phyloP scores from a whole-genome alignment of 2,329 filamentous ascomycete species.

The Bipolaris oryzae region DNA sequence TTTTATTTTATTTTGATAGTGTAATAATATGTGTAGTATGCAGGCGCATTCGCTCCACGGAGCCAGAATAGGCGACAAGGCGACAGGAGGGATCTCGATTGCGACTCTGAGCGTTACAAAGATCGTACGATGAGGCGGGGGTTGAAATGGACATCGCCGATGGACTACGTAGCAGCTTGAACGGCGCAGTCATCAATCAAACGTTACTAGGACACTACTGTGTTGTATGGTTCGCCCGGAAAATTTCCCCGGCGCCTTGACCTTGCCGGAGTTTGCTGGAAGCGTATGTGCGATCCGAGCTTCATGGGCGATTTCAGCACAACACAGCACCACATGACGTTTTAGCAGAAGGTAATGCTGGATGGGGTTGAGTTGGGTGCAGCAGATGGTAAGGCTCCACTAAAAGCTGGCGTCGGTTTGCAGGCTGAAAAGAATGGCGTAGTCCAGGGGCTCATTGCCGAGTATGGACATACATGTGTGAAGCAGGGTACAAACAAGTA shows the following conservation, averaged over 20 bases:
- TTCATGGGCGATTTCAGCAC: no score
- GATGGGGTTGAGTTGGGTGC: no score
- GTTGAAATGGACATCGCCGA: not conserved
- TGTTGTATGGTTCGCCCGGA: constrained; percentile 10
- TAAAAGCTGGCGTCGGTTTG: no score
- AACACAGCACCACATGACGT: not conserved
- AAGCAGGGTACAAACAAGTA: no score
- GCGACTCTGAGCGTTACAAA: not conserved
- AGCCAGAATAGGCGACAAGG: not conserved
- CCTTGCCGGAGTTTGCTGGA: not conserved
- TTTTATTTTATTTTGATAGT: not conserved
- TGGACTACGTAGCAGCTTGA: not conserved
- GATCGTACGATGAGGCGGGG: not conserved
- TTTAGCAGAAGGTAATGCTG: no score
- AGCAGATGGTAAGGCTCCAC: no score
- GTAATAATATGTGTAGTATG: not conserved
- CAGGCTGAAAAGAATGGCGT: no score
- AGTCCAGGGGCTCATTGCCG: no score
- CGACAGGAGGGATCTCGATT: constrained; percentile 10
- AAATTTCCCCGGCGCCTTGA: not conserved
- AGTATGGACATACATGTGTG: no score
- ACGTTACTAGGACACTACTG: not conserved
- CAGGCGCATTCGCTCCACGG: not conserved
- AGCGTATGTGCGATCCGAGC: not conserved
- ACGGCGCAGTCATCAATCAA: not conserved